These are phyloP conservation scores for Ilyonectria sp. DNA, from an alignment of 2,329 filamentous ascomycete species.

Conservation along the genomic window DNA sequence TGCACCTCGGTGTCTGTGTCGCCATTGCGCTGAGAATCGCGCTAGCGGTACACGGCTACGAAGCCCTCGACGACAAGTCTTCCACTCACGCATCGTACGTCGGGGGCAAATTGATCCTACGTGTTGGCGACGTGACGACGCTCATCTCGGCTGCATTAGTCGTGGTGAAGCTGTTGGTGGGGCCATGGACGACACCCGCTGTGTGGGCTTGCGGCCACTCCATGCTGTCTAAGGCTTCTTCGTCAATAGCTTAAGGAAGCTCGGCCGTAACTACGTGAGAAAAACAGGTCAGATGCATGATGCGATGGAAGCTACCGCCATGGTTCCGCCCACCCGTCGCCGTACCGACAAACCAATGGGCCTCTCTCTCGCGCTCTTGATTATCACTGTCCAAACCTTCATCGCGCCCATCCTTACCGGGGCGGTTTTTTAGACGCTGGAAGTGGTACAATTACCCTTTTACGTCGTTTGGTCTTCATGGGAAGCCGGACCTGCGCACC, in stretches of 20 bases:
- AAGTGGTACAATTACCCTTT: too few relatives aligned
- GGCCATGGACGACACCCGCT: background rate
- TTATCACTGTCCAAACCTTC: background rate
- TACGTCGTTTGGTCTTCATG: too few relatives aligned
- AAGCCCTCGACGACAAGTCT: too few relatives aligned
- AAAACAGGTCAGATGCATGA: too few relatives aligned
- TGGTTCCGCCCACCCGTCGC: too few relatives aligned
- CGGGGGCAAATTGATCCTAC: slow-evolving; percentile 5
- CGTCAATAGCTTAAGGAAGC: too few relatives aligned
- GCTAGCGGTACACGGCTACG: too few relatives aligned
- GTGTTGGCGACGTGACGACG: slow-evolving; percentile 5
- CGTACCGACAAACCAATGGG: background rate
- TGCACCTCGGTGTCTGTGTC: too few relatives aligned
- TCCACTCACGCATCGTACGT: background rate
- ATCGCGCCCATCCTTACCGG: background rate
- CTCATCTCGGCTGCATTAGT: background rate
- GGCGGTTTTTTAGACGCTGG: background rate
- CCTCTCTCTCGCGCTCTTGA: background rate
- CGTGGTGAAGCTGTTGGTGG: background rate
- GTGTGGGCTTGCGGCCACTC: slow-evolving; percentile 1
- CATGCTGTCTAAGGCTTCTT: slow-evolving; percentile 3
- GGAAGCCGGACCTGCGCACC: too few relatives aligned
- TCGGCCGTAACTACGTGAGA: too few relatives aligned
- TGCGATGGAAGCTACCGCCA: too few relatives aligned
- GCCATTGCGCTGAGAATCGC: too few relatives aligned